Percentiles rank a stretch among this genome's conserved stretches.
These are phyloP conservation scores for Hansfordia pulvinata DNA, from an alignment of 2,329 filamentous ascomycete genomes.

Conservation along the genomic window DNA sequence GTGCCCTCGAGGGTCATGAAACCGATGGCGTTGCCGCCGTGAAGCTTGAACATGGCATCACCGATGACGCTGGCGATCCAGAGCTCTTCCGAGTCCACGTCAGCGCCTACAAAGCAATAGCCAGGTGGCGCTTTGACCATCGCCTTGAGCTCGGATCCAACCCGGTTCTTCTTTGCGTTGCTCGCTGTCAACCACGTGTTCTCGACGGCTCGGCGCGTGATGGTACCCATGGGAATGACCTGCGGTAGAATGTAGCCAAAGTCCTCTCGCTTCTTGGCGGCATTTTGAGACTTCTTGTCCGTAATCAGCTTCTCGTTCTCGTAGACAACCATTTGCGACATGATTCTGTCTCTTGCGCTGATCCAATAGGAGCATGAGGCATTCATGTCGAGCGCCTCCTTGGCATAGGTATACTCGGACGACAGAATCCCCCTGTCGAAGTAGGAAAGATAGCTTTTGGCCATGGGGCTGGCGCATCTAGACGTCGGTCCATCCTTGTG, in stretches of 20 bases:
- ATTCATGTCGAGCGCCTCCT: slow-evolving; percentile 95
- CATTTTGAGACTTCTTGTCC: slow-evolving; percentile 8
- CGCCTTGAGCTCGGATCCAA: slow-evolving; percentile 91
- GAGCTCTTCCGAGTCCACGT: slow-evolving; percentile 92
- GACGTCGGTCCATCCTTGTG: slow-evolving; percentile 88
- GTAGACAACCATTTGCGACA: slow-evolving; percentile 90
- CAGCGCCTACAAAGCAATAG: slow-evolving; percentile 88
- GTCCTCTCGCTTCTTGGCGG: slow-evolving; percentile 10
- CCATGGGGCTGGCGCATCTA: slow-evolving; percentile 74
- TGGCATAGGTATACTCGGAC: slow-evolving; percentile 81
- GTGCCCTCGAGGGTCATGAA: slow-evolving; percentile 99
- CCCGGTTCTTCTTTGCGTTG: slow-evolving; percentile 90
- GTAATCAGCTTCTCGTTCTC: slow-evolving; percentile 48
- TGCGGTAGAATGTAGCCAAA: slow-evolving; percentile 87
- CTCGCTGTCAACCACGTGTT: slow-evolving; percentile 98
- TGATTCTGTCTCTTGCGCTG: slow-evolving; percentile 84
- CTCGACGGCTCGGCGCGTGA: slow-evolving; percentile 86
- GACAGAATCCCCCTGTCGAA: slow-evolving; percentile 83
- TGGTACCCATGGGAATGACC: slow-evolving; percentile 95
- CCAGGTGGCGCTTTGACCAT: slow-evolving; percentile 89
- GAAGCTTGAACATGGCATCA: slow-evolving; percentile 86
- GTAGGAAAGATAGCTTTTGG: slow-evolving; percentile 80
- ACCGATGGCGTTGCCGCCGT: slow-evolving; percentile 92
- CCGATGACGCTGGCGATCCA: slow-evolving; percentile 97
- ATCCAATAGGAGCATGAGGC: slow-evolving; percentile 99